Percentiles rank a stretch among this genome's conserved stretches.
Evolutionary conservation across 2,329 filamentous ascomycete species (phyloP).

Genomic region (Xylogone sp.): DNA sequence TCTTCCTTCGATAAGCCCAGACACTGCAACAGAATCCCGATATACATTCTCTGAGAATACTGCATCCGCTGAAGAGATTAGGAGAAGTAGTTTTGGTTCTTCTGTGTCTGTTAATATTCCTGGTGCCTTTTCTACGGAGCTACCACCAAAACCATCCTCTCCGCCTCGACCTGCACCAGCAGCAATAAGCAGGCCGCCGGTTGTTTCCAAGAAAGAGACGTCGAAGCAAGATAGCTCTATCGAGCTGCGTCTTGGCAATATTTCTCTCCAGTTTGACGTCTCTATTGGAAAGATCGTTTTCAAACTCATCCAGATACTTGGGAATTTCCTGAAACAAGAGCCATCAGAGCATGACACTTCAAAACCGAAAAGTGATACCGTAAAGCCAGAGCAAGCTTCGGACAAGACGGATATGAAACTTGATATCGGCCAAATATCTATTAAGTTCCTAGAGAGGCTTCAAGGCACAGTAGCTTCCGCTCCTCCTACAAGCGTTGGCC

Average conservation of each 20-base stretch:
- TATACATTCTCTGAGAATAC: conserved; percentile 1
- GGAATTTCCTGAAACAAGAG: conserved; percentile 16
- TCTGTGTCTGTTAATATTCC: conserved; percentile 49
- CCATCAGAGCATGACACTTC: conserved; percentile 1
- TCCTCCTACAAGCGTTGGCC: conserved; percentile 3
- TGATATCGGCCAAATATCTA: conserved; percentile 20
- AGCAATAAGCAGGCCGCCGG: conserved; percentile 6
- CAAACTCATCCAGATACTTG: conserved; percentile 23
- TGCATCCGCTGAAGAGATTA: conserved; percentile 9
- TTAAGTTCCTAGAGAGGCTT: conserved; percentile 28
- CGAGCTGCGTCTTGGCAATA: conserved; percentile 24
- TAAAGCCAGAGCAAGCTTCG: conserved; percentile 5
- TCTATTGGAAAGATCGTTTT: conserved; percentile 27
- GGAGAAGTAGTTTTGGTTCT: conserved; percentile 4
- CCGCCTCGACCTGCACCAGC: conserved; percentile 14
- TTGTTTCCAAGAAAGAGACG: conserved; percentile 5
- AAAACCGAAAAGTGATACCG: conserved; percentile 1
- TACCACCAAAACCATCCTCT: conserved; percentile 9
- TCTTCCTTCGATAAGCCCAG: conserved; percentile 15
- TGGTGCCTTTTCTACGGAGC: conserved; percentile 55
- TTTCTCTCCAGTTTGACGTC: conserved; percentile 27
- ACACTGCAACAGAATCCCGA: background rate
- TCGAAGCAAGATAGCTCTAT: conserved; percentile 13
- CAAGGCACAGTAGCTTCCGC: conserved; percentile 19
- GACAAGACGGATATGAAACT: conserved; percentile 15